A percentile compares a stretch with the other conserved stretches of the same genome.
Conservation (phyloP, 139 green algal species). For the Haematococcus lacustris region DNA sequence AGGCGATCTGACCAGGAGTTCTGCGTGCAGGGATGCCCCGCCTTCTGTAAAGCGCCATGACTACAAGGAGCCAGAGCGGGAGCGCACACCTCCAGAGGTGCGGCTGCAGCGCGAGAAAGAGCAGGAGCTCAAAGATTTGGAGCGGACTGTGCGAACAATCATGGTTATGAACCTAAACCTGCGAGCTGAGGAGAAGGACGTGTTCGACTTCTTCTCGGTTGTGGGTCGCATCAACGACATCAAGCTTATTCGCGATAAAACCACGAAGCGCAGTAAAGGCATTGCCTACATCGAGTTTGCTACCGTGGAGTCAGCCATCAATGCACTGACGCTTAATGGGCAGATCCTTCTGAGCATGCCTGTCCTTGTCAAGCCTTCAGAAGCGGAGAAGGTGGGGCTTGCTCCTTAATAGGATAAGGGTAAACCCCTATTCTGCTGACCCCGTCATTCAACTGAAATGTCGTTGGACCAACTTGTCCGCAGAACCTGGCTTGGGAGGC, state of each 20-base stretch:
- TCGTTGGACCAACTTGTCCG: too few relatives aligned
- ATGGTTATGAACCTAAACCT: constrained; percentile 81
- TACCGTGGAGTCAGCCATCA: constrained; percentile 68
- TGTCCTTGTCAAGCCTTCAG: constrained; percentile 89
- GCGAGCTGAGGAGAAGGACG: constrained; percentile 70
- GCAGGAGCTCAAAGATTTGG: constrained; percentile 56
- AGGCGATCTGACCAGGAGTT: not conserved
- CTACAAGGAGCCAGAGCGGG: constrained; percentile 16
- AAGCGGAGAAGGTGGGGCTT: constrained; percentile 75
- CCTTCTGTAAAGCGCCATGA: too few relatives aligned
- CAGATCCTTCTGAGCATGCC: constrained; percentile 73
- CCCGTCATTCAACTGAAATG: not conserved
- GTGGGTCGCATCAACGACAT: constrained; percentile 79
- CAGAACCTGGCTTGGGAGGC: constrained; percentile 90
- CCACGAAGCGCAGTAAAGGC: constrained; percentile 83
- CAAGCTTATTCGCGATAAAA: constrained; percentile 88
- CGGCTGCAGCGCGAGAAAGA: constrained; percentile 51
- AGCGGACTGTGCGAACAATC: constrained; percentile 80
- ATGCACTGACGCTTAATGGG: constrained; percentile 60
- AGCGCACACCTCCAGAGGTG: constrained; percentile 59
- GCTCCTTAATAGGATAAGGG: not conserved
- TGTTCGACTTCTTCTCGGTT: constrained; percentile 68
- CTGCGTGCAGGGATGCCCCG: not conserved
- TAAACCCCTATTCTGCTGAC: not conserved
- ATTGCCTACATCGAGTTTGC: constrained; percentile 94